These are phyloP conservation scores for Globisporangium uncinulatum DNA, from an alignment of 352 stramenopile species.

Conservation along the genomic window DNA sequence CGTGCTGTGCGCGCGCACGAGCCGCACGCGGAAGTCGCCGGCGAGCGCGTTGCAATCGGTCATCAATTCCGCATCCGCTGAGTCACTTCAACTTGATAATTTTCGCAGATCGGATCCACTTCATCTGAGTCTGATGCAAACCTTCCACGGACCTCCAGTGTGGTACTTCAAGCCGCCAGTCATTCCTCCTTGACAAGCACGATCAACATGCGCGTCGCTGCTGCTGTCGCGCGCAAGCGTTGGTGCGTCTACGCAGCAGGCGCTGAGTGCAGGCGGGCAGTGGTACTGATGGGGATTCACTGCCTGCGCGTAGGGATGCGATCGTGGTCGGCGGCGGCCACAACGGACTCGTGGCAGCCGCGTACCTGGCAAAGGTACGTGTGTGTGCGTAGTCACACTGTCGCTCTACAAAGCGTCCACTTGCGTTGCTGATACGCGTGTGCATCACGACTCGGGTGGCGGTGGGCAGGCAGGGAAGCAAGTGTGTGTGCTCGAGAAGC, in stretches of 20 bases:
- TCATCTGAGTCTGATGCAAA: neutral
- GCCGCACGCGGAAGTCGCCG: constrained; percentile 27
- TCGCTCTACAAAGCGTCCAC: neutral
- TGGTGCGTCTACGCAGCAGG: constrained; percentile 16
- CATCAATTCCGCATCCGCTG: neutral
- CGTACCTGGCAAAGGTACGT: constrained; percentile 84
- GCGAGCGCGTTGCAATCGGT: neutral
- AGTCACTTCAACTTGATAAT: constrained; percentile 16
- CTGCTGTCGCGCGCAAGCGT: constrained; percentile 28
- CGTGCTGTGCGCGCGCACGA: constrained; percentile 19
- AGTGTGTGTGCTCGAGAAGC: constrained; percentile 86
- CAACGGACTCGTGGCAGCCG: constrained; percentile 85
- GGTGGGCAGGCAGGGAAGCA: constrained; percentile 57
- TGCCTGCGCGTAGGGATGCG: constrained; percentile 46
- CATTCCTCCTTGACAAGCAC: neutral
- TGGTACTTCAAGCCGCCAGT: constrained; percentile 1
- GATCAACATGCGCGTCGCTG: constrained; percentile 14
- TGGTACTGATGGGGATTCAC: neutral
- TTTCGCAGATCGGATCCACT: neutral
- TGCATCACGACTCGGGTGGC: neutral
- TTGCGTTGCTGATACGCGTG: neutral
- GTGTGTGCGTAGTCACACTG: neutral
- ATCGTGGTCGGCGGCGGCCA: constrained; percentile 87
- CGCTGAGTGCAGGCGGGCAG: neutral
- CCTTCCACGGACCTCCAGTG: neutral